Conservation (phyloP, 2,329 filamentous ascomycete genomes). For the Fusarium virguliforme region DNA sequence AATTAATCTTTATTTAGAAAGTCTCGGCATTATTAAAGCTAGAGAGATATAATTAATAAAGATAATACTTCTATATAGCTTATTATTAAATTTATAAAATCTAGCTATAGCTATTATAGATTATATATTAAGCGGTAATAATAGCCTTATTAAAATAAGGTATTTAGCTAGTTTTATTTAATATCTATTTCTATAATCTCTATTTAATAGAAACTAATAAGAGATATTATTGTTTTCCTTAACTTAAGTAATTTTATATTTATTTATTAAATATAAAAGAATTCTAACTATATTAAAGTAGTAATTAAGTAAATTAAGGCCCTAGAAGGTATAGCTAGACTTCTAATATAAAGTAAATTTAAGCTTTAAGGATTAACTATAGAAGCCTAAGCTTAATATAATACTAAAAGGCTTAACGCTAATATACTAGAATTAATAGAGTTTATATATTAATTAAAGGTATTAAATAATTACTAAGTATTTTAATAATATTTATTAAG, state of each 20-base stretch:
- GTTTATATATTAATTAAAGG: too few relatives aligned
- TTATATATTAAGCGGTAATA: background rate
- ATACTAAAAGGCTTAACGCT: background rate
- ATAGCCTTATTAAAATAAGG: background rate
- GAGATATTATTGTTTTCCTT: background rate
- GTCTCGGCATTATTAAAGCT: background rate
- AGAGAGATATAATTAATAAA: background rate
- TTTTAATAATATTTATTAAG: too few relatives aligned
- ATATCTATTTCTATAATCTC: background rate
- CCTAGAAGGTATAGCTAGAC: background rate
- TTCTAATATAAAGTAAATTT: background rate
- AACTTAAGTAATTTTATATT: background rate
- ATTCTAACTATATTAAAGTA: background rate
- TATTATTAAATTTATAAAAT: background rate
- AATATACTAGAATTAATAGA: too few relatives aligned
- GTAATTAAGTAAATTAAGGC: background rate
- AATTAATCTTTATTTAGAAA: background rate
- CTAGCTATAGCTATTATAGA: background rate
- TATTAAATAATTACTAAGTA: too few relatives aligned
- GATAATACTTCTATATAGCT: background rate
- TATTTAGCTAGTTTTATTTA: background rate
- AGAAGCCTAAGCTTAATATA: background rate
- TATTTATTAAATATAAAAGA: background rate
- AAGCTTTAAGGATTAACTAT: background rate
- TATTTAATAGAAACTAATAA: background rate